Evolutionary conservation across 192 early-diverging fungal genomes (phyloP).

Genomic region (Backusella parvicylindrica): DNA sequence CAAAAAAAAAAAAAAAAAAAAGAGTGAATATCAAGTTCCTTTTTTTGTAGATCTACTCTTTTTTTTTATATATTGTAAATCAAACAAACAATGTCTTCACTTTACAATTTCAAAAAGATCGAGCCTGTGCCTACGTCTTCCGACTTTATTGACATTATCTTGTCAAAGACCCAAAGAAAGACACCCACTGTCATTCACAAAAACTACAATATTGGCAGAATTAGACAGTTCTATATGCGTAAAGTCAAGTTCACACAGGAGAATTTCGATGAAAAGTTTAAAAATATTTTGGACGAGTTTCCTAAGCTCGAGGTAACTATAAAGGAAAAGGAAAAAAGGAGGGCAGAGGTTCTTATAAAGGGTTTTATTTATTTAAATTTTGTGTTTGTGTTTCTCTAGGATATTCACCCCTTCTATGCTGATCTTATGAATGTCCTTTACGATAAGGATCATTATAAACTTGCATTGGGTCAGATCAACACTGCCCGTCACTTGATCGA

Average conservation of each 20-base stretch:
- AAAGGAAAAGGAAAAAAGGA: neutral
- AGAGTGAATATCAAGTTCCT: neutral
- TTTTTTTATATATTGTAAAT: neutral
- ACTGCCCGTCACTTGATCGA: conserved; percentile 96
- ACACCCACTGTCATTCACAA: conserved; percentile 95
- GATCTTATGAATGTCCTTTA: conserved; percentile 99
- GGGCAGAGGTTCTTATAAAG: no score
- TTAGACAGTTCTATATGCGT: conserved; percentile 98
- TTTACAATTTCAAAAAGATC: conserved; percentile 99
- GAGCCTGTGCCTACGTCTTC: conserved; percentile 86
- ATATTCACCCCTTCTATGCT: conserved; percentile 99
- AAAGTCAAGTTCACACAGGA: conserved; percentile 99
- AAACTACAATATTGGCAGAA: conserved; percentile 95
- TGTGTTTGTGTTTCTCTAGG: no score
- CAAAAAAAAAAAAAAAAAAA: conserved; percentile 6
- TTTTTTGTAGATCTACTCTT: neutral
- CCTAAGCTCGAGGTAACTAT: conserved; percentile 90
- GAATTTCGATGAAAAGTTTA: conserved; percentile 94
- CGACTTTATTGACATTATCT: conserved; percentile 97
- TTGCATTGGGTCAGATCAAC: conserved; percentile 97
- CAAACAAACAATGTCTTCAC: conserved; percentile 39
- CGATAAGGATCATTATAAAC: conserved; percentile 99
- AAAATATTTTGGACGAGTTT: conserved; percentile 91
- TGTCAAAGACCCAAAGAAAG: conserved; percentile 99
- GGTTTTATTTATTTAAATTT: neutral